A percentile compares a stretch with the other conserved stretches of the same genome.
Conservation (phyloP, 345 rosid genomes). For the Populus tremula region DNA sequence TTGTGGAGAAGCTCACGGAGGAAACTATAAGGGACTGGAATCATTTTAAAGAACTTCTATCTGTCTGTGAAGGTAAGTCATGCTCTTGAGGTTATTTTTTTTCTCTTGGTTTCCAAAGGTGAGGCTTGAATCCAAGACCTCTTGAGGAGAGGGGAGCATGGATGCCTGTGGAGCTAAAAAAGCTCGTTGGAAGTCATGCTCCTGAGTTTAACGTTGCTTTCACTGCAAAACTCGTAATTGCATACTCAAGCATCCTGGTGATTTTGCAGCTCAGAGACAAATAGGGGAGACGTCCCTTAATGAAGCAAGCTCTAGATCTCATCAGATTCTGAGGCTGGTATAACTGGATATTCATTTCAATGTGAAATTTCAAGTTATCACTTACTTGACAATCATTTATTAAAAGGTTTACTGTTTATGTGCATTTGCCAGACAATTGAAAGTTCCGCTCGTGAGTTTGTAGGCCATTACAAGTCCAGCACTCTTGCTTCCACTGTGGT, state of each 20-base stretch:
- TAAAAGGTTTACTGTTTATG: conserved; percentile 1
- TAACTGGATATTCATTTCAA: conserved; percentile 16
- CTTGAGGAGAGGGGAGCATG: neutral
- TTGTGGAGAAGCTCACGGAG: conserved; percentile 81
- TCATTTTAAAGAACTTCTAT: conserved; percentile 77
- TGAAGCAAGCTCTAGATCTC: conserved; percentile 93
- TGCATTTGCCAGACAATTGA: conserved; percentile 60
- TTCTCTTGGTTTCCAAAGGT: neutral
- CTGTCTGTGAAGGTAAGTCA: conserved; percentile 65
- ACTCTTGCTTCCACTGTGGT: conserved; percentile 83
- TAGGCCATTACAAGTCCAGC: conserved; percentile 64
- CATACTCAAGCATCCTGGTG: conserved; percentile 15
- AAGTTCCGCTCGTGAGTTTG: conserved; percentile 63
- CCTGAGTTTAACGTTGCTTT: neutral
- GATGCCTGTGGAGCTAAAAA: neutral
- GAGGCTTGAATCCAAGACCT: neutral
- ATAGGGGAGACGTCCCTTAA: conserved; percentile 92
- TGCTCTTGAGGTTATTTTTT: conserved; percentile 3
- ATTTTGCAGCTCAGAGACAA: conserved; percentile 83
- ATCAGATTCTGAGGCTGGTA: conserved; percentile 95
- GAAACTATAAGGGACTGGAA: conserved; percentile 68
- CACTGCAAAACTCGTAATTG: conserved; percentile 8
- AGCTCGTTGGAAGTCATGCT: neutral
- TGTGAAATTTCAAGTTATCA: conserved; percentile 3
- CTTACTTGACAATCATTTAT: conserved; percentile 2